phyloP scores from a whole-genome alignment of 352 stramenopile species.

The Pythium plurisporium region DNA sequence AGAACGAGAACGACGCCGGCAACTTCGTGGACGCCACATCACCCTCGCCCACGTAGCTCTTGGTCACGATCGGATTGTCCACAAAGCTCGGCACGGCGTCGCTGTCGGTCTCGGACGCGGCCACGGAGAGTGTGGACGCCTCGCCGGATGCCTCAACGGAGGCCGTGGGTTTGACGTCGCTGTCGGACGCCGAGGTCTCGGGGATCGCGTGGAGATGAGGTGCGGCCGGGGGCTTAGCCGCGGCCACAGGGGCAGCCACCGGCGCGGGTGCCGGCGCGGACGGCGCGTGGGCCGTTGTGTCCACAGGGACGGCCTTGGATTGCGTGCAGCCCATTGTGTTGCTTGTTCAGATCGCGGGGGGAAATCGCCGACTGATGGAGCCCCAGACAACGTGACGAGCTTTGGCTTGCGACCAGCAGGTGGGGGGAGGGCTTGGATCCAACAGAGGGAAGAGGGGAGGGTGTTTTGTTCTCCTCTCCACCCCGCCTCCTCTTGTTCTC shows the following conservation, averaged over 20 bases:
- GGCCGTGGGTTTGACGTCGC: neutral
- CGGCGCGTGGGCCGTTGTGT: neutral
- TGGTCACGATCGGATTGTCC: conserved; percentile 18
- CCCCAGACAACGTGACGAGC: too few relatives aligned
- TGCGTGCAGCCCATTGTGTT: conserved; percentile 57
- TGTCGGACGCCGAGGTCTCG: too few relatives aligned
- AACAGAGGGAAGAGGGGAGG: neutral
- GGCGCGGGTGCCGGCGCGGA: neutral
- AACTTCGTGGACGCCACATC: conserved; percentile 17
- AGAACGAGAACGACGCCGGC: conserved; percentile 57
- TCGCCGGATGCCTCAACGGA: neutral
- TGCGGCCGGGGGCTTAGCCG: neutral
- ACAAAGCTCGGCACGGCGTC: conserved; percentile 54
- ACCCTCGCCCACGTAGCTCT: conserved; percentile 5
- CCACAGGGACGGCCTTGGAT: conserved; percentile 38
- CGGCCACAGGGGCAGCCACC: neutral
- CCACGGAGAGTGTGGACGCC: neutral
- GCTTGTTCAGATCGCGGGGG: neutral
- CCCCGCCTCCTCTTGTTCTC: neutral
- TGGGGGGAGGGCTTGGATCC: neutral
- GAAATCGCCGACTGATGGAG: conserved; percentile 11
- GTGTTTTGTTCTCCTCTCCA: neutral
- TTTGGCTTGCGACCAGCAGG: neutral
- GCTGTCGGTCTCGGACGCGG: conserved; percentile 33
- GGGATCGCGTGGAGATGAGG: too few relatives aligned